Evolutionary conservation across 179 eudicot genomes (phyloP).

Genomic region (Gypsophila paniculata): DNA sequence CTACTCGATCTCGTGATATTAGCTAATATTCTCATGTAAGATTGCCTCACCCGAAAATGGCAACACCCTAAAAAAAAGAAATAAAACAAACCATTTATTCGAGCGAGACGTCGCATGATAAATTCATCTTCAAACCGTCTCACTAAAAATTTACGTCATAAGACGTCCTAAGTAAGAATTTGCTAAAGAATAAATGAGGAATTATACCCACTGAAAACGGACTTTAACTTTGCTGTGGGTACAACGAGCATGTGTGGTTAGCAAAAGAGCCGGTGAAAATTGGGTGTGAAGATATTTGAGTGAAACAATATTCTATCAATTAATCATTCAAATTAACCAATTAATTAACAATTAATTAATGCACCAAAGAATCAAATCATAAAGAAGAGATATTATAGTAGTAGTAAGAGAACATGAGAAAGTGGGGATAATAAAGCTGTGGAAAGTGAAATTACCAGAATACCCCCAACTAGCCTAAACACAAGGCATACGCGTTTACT

Average conservation of each 20-base stretch:
- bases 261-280: not conserved
- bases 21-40: no score
- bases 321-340: not conserved
- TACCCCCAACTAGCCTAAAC: conserved; percentile 1
- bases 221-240: not conserved
- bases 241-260: not conserved
- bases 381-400: not conserved
- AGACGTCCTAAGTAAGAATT: no score
- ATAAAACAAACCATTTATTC: no score
- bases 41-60: no score
- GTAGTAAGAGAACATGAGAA: not conserved
- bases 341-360: not conserved
- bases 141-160: no score
- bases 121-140: no score
- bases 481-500: conserved; percentile 8
- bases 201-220: not conserved
- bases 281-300: not conserved
- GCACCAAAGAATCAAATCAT: not conserved
- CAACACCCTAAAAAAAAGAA: no score
- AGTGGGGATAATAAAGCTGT: not conserved
- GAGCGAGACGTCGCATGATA: no score
- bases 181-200: not conserved
- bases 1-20: no score
- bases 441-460: not conserved
- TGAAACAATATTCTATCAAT: not conserved